Base-by-base conservation (phyloP, 2,329 filamentous ascomycete genomes). In the Teratosphaeriaceae sp. region DNA sequence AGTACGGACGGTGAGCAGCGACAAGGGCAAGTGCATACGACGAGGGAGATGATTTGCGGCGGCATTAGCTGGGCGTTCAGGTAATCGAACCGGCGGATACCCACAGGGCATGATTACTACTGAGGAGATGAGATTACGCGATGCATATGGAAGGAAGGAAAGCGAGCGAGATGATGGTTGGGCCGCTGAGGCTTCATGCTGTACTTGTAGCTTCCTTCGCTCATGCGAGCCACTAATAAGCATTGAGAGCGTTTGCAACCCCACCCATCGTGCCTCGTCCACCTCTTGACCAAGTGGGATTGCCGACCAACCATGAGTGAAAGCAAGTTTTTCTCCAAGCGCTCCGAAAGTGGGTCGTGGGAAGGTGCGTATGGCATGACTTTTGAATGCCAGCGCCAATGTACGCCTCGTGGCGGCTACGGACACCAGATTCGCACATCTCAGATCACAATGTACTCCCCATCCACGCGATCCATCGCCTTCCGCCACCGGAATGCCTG, bases 391-490 rank as follows among this genome's bases (percentile, higher is more conserved):
- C 24, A 27, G 24, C 24, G 24, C 24, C 24, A 27, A 13, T 13
- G 24, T 13, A 8, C 8, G 24, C 24, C 8, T n/a, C n/a, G n/a
- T n/a, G n/a, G n/a, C n/a, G n/a, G n/a, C n/a, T n/a, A n/a, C n/a
- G n/a, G n/a, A n/a, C n/a, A n/a, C 24, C 24, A 27, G 8, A 27
- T 27, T 8, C 13, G 24, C 24, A 13, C 8, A 8, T 27, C 8
- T 69, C 58, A 73, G 42, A 74, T 68, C 45, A 74, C 60, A 56
- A 74, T 71, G 52, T 74, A 74, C 60, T 74, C 71, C 18, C 71
- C 71, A 52, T 73, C 69, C 13, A 67, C 61, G 42, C 69, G 60
- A 51, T 69, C 61, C 71, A 74, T 74, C n/a, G 68, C 69, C 47
- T 64, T 69, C 50, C 71, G 62, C 71, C 71, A 74, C 38, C 68